A percentile compares a stretch with the other conserved stretches of the same genome.
These are phyloP conservation scores for Zanthoxylum bungeanum DNA, from an alignment of 345 rosid species.

Conservation along the genomic window DNA sequence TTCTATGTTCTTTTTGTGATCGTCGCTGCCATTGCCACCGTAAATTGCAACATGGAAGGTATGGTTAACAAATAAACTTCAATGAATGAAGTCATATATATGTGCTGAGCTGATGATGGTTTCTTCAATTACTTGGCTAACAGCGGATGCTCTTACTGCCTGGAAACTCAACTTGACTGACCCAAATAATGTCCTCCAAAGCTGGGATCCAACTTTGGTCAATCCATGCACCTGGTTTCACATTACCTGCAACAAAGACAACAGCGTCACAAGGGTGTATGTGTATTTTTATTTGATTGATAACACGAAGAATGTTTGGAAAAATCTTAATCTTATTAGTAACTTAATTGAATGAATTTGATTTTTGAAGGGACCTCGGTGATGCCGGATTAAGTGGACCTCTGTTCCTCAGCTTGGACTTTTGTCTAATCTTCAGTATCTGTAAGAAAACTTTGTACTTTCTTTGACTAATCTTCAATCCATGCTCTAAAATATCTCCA, in stretches of 20 bases:
- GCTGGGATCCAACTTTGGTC: slow-evolving; percentile 41
- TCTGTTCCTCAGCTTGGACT: slow-evolving; percentile 37
- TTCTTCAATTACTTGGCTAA: no score
- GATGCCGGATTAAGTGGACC: slow-evolving; percentile 37
- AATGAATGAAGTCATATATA: no score
- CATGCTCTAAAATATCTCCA: no score
- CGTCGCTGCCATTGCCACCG: slow-evolving; percentile 8
- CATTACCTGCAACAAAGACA: slow-evolving; percentile 27
- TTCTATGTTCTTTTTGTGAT: neutral
- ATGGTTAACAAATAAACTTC: neutral
- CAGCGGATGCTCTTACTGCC: slow-evolving; percentile 33
- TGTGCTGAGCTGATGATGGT: no score
- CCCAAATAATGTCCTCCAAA: slow-evolving; percentile 32
- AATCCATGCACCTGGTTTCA: slow-evolving; percentile 55
- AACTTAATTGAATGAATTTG: no score
- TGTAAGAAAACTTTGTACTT: slow-evolving; percentile 27
- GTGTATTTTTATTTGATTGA: neutral
- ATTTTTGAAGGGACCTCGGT: slow-evolving; percentile 50
- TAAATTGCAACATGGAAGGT: slow-evolving; percentile 30
- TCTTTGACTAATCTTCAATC: no score
- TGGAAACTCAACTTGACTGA: slow-evolving; percentile 30
- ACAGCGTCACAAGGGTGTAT: slow-evolving; percentile 33
- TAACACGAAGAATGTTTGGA: neutral
- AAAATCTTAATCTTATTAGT: neutral
- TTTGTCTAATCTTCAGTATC: slow-evolving; percentile 40